Base-by-base conservation (phyloP, 306 rosid genomes). In the Cucurbita argyrosperma region DNA sequence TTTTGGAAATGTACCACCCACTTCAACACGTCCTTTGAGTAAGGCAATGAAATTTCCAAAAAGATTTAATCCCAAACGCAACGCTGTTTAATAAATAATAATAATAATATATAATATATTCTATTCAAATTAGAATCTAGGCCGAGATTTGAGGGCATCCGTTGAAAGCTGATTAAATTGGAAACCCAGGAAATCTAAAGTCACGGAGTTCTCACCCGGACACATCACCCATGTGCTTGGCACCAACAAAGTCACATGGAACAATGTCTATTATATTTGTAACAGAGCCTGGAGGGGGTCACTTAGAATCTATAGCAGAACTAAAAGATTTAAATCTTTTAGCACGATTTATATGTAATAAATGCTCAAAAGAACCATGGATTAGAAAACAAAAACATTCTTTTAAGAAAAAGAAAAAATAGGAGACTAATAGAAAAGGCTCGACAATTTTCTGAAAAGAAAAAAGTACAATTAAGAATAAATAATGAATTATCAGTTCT, bases 211-310 rank as follows among this genome's bases (percentile, higher is more conserved):
- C 56, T 67, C 55, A 11, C 73, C 38, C 18, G 38, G 56, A 68
- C 73, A 68, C 56, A 46, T 67, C 73, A 26, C 56, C 57, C 56
- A 68, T 45, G 73, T 68, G 73, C 73, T 68, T 45, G 11, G 39
- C 73, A 68, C 73, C 8, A 68, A 68, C 54, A 68, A 47, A 68
- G 73, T 68, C 56, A 68, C 57, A 68, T 46, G 73, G 40, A 66
- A 38, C 51, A 62, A 42, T 11, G 51, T 39, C 40, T 11, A 12
- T 46, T 19, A 9, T 43, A 10, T 40, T 64, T 18, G 19, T 9
- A 64, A 40, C 16, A 39, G 51, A 42, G n/a, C 37, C 51, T 10
- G 52, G 37, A 64, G 35, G 21, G 51, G 51, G 16, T 63, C 30
- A 64, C 50, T 64, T 63, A 63, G 70, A 9, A 43, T 40, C 70